A percentile compares a stretch with the other conserved stretches of the same genome.
Evolutionary conservation across 768 basidiomycete genomes (phyloP).

Genomic region (Daedaleopsis sinensis): DNA sequence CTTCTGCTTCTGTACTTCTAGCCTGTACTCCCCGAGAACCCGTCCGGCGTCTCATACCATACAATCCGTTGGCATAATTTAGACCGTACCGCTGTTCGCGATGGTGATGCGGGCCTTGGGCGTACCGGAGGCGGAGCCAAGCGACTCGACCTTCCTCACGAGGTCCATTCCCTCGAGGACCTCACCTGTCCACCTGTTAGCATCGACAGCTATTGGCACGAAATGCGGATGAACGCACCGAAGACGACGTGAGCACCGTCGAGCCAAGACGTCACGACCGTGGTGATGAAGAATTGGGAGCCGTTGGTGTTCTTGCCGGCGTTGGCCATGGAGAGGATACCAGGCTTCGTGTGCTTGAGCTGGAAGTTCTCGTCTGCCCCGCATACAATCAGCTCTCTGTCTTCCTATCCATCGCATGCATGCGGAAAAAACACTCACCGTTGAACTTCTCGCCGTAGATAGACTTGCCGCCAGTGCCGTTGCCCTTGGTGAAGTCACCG

Average conservation of each 20-base stretch:
- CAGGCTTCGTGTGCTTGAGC: conserved; percentile 63
- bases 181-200: conserved; percentile 41
- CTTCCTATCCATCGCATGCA: conserved; percentile 21
- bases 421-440: conserved; percentile 41
- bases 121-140: conserved; percentile 32
- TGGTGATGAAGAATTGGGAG: conserved; percentile 93
- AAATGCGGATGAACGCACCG: conserved; percentile 45
- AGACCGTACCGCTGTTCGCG: conserved; percentile 28
- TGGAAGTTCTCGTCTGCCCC: conserved; percentile 68
- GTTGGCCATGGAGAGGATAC: conserved; percentile 85
- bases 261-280: conserved; percentile 75
- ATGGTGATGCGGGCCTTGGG: conserved; percentile 30
- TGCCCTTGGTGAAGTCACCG: conserved; percentile 72
- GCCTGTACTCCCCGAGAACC: neutral
- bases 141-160: conserved; percentile 59
- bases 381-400: neutral
- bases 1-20: conserved; percentile 25
- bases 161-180: conserved; percentile 63
- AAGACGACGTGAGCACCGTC: conserved; percentile 88
- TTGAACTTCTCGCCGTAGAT: conserved; percentile 54
- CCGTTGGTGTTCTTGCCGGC: conserved; percentile 83
- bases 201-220: neutral
- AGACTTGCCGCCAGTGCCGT: conserved; percentile 61
- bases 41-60: neutral
- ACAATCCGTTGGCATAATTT: conserved; percentile 7